Evolutionary conservation across 495 filamentous ascomycete species (phyloP).

Genomic region (Parachaetomium inaequale): DNA sequence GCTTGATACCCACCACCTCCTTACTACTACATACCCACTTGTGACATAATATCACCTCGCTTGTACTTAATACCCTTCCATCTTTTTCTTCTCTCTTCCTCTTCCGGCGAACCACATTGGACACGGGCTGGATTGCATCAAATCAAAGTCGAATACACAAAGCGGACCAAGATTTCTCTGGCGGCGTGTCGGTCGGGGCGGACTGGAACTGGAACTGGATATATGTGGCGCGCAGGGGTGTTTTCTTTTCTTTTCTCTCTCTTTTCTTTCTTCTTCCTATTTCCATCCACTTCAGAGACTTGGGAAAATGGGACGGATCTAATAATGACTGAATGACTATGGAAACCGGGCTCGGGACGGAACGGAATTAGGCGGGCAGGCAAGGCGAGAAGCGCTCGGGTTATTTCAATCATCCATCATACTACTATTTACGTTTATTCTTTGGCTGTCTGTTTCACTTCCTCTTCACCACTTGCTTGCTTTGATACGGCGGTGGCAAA

Average conservation of each 20-base stretch:
- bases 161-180: neutral
- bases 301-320: constrained; percentile 15
- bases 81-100: neutral
- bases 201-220: neutral
- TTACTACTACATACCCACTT: neutral
- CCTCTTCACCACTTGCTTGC: constrained; percentile 6
- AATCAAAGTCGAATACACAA: constrained; percentile 2
- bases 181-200: neutral
- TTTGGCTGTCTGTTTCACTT: constrained; percentile 10
- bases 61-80: constrained; percentile 6
- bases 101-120: constrained; percentile 15
- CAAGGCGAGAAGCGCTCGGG: neutral
- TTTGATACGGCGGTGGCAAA: neutral
- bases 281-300: neutral
- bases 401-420: neutral
- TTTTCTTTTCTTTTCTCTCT: neutral
- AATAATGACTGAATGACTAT: constrained; percentile 22
- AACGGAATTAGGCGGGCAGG: neutral
- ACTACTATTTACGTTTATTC: neutral
- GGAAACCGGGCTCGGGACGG: constrained; percentile 2
- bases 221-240: neutral
- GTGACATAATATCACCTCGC: neutral
- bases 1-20: constrained; percentile 4
- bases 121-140: constrained; percentile 13
- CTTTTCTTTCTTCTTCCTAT: constrained; percentile 3